These are phyloP conservation scores for Limonium bicolor DNA, from an alignment of 148 eudicot species.

Conservation along the genomic window DNA sequence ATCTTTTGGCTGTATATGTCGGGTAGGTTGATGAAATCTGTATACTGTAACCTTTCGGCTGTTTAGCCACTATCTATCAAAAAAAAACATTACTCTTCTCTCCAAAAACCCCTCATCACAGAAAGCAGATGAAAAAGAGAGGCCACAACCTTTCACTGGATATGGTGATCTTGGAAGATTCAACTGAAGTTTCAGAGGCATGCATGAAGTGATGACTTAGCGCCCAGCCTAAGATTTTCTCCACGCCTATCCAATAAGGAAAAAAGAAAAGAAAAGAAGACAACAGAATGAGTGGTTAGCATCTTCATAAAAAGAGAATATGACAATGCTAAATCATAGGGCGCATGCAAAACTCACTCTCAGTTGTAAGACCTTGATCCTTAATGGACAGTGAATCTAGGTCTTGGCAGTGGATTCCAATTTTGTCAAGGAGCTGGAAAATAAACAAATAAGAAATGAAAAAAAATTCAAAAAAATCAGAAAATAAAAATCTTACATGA, in stretches of 20 bases:
- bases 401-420: constrained; percentile 56
- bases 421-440: constrained; percentile 53
- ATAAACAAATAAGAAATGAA: not conserved
- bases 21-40: too few relatives aligned
- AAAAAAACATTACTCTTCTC: too few relatives aligned
- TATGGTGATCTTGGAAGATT: constrained; percentile 43
- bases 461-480: not conserved
- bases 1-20: too few relatives aligned
- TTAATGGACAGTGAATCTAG: constrained; percentile 53
- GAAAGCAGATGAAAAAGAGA: not conserved
- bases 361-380: constrained; percentile 77
- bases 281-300: too few relatives aligned
- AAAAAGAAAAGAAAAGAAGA: not conserved
- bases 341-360: constrained; percentile 32
- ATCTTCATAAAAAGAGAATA: too few relatives aligned
- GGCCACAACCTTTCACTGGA: constrained; percentile 51
- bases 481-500: not conserved
- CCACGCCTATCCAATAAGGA: constrained; percentile 38
- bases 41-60: too few relatives aligned
- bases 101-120: too few relatives aligned
- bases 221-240: constrained; percentile 90
- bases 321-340: not conserved
- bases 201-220: constrained; percentile 77
- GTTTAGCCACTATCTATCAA: too few relatives aligned
- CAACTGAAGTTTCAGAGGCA: constrained; percentile 24